Base-by-base conservation (phyloP, 2,329 filamentous ascomycete species). In the Boeremia exigua region DNA sequence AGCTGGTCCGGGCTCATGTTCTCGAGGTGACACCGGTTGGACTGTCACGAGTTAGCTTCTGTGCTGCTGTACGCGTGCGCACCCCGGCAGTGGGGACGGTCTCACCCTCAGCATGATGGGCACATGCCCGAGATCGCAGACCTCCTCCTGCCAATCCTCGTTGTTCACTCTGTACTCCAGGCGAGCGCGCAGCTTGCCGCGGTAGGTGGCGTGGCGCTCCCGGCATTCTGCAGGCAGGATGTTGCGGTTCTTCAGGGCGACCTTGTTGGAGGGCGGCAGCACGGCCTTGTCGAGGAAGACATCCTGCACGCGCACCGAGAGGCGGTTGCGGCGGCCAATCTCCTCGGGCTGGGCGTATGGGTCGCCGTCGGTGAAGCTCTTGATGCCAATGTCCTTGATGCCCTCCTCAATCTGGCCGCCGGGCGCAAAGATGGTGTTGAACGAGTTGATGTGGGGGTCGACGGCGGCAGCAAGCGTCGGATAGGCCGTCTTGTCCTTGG, bases 221-320 rank as follows among this genome's bases (percentile, higher is more conserved):
- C 95, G 87, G 79, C 92, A 96, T 79, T 99, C 95, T 33, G 94
- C 87, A 0, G 95, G 95, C 57, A 92, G 85, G 65, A 99, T 91
- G 70, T 95, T 90, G 72, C 95, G 86, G 75, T 91, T 91, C 67
- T 84, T 86, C 51, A 82, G 81, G 48, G 89, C 89, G 71, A 89
- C 88, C 77, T 96, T 96, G 80, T 97, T 97, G 46, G 85, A 85
- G 1, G 88, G 79, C 4, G 93, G 92, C 12, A 97, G 81, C 62
- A 87, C 82, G 10, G 93, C 86, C 77, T 92, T 96, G 64, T 95
- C 90, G 40, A 98, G 83, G 60, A 88, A 88, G 29, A 98, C 84
- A 61, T 93, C 87, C 73, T 88, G 92, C 72, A 95, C 88, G 63
- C 89, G 86, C 48, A 99, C 83, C 46, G 85, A 86, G 57, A 99